A percentile compares a stretch with the other conserved stretches of the same genome.
Evolutionary conservation across 352 stramenopile genomes (phyloP).

Genomic region (Phytopythium chamaehyphon): DNA sequence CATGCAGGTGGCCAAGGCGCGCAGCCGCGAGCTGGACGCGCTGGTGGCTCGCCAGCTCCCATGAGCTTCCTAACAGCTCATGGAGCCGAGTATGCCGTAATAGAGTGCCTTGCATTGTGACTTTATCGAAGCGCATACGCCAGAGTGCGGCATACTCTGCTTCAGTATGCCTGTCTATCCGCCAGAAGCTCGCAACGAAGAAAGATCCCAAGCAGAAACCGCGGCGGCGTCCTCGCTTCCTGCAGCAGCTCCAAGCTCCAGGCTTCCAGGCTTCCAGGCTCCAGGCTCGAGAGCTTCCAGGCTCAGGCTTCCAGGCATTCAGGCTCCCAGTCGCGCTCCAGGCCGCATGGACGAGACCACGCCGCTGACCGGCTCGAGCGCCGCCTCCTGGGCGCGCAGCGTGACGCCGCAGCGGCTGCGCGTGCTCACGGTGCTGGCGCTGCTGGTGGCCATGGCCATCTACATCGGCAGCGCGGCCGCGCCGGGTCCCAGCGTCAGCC

Average conservation of each 20-base stretch:
- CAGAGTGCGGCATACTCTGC: neutral
- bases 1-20: constrained; percentile 58
- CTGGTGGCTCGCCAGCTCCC: constrained; percentile 23
- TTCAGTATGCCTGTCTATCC: neutral
- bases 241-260: too few species aligned
- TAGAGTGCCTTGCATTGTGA: neutral
- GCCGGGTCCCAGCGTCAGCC: constrained; percentile 7
- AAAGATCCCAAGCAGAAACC: constrained; percentile 11
- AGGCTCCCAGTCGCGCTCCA: neutral
- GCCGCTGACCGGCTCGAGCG: constrained; percentile 29
- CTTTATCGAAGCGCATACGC: constrained; percentile 11
- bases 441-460: constrained; percentile 23
- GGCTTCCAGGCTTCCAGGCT: neutral
- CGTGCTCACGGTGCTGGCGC: constrained; percentile 10
- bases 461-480: constrained; percentile 14
- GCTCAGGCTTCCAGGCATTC: too few species aligned
- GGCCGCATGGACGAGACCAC: constrained; percentile 42
- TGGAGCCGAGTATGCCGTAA: too few species aligned
- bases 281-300: too few species aligned
- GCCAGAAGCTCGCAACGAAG: neutral
- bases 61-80: neutral
- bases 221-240: neutral
- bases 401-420: constrained; percentile 23
- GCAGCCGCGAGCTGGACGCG: constrained; percentile 26
- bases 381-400: constrained; percentile 9